Conservation (phyloP, 768 basidiomycete genomes). For the Lactarius akahatsu region DNA sequence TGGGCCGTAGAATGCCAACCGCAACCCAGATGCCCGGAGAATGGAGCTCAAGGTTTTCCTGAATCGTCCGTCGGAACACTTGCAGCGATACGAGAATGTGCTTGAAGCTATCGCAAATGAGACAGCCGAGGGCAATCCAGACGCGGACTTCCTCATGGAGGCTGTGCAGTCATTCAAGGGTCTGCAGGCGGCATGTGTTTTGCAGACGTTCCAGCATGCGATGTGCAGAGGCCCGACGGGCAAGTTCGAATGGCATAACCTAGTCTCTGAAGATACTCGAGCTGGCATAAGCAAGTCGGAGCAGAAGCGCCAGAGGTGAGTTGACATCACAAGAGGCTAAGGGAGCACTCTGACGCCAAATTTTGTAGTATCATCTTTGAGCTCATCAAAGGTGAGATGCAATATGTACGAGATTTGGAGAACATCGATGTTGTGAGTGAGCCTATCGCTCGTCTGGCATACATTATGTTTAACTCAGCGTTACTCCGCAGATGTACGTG, state of each 20-base stretch:
- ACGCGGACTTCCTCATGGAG: slow-evolving; percentile 77
- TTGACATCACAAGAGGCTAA: slow-evolving; percentile 14
- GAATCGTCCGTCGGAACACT: slow-evolving; percentile 74
- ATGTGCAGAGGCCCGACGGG: slow-evolving; percentile 79
- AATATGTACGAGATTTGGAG: slow-evolving; percentile 89
- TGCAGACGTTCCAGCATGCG: slow-evolving; percentile 87
- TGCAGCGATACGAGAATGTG: slow-evolving; percentile 80
- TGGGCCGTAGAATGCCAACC: slow-evolving; percentile 40
- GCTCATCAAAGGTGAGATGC: slow-evolving; percentile 94
- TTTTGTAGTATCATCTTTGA: slow-evolving; percentile 80
- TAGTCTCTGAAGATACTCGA: slow-evolving; percentile 68
- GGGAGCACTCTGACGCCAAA: neutral
- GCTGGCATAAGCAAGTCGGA: slow-evolving; percentile 68
- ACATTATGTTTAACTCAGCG: neutral
- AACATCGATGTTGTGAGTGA: slow-evolving; percentile 69
- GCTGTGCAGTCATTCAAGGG: slow-evolving; percentile 83
- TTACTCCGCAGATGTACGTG: slow-evolving; percentile 67
- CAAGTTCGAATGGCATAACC: slow-evolving; percentile 90
- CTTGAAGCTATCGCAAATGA: slow-evolving; percentile 85
- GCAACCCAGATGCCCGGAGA: slow-evolving; percentile 56
- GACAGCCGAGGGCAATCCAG: slow-evolving; percentile 77
- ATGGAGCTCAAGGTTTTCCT: slow-evolving; percentile 77
- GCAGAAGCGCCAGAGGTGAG: slow-evolving; percentile 82
- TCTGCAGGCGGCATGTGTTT: slow-evolving; percentile 75
- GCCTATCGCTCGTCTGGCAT: neutral